phyloP scores from a whole-genome alignment of 2,329 filamentous ascomycete species.

The Xylaria sp. region DNA sequence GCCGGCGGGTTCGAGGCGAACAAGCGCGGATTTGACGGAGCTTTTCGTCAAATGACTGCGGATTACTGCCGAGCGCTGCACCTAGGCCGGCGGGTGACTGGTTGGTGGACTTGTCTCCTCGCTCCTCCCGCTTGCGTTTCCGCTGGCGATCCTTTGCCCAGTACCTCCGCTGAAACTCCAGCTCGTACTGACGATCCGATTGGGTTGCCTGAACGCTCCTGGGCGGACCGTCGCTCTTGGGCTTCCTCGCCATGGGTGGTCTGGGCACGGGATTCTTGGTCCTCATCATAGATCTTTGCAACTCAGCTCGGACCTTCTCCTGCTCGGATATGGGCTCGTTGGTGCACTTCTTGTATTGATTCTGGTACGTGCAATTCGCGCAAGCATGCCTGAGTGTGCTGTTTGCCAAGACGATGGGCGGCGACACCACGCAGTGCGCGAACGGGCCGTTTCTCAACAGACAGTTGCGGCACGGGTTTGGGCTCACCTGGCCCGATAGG shows the following conservation, averaged over 20 bases:
- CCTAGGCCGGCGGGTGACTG: constrained; percentile 6
- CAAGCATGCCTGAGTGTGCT: constrained; percentile 45
- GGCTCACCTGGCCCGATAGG: constrained; percentile 46
- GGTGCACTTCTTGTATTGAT: constrained; percentile 47
- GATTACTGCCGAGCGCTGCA: constrained; percentile 21
- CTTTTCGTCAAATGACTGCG: constrained; percentile 44
- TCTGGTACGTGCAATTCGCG: constrained; percentile 49
- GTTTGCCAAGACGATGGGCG: constrained; percentile 42
- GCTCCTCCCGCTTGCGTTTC: not conserved
- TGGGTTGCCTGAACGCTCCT: not conserved
- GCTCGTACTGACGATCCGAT: not conserved
- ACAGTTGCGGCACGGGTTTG: constrained; percentile 48
- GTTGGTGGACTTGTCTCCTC: not conserved
- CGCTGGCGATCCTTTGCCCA: not conserved
- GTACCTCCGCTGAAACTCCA: not conserved
- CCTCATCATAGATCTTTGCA: constrained; percentile 30
- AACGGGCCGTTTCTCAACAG: constrained; percentile 46
- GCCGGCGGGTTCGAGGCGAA: constrained; percentile 44
- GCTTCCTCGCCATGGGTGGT: constrained; percentile 32
- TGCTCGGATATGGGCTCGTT: constrained; percentile 45
- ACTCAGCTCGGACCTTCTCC: constrained; percentile 39
- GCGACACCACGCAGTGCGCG: constrained; percentile 44
- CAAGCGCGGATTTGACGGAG: constrained; percentile 39
- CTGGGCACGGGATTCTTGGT: constrained; percentile 25
- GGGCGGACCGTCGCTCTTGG: constrained; percentile 11